Percentiles rank a stretch among this genome's conserved stretches.
These are phyloP conservation scores for Linum lewisii DNA, from an alignment of 345 rosid genomes.

Conservation along the genomic window DNA sequence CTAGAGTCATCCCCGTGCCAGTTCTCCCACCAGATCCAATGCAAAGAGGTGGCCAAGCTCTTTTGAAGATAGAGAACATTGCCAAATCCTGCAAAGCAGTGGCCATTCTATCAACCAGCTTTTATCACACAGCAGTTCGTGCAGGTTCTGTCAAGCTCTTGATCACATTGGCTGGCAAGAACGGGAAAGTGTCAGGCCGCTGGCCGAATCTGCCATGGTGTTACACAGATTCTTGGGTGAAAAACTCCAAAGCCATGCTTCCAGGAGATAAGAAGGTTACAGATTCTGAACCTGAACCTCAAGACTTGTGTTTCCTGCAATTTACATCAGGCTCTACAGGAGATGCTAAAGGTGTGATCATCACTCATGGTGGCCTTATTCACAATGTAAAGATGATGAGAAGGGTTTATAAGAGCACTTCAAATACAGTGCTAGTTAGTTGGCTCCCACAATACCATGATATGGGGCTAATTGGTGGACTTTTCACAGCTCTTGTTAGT, in stretches of 20 bases:
- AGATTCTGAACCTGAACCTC: conserved; percentile 24
- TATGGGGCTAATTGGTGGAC: conserved; percentile 69
- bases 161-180: conserved; percentile 33
- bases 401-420: conserved; percentile 42
- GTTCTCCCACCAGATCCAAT: conserved; percentile 65
- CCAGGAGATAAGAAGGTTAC: conserved; percentile 5
- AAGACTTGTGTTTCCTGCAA: conserved; percentile 52
- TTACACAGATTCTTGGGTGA: conserved; percentile 57
- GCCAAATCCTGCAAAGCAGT: conserved; percentile 42
- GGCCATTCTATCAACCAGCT: conserved; percentile 49
- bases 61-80: conserved; percentile 52
- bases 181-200: conserved; percentile 20
- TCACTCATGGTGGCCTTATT: conserved; percentile 52
- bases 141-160: conserved; percentile 45
- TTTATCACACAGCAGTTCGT: conserved; percentile 51
- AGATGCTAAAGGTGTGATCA: conserved; percentile 66
- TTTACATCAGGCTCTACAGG: conserved; percentile 70
- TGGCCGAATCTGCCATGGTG: conserved; percentile 69
- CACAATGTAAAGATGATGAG: conserved; percentile 61
- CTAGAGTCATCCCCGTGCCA: conserved; percentile 53
- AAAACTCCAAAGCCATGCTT: conserved; percentile 24
- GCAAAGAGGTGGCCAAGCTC: conserved; percentile 70
- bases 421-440: conserved; percentile 46
- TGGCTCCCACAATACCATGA: conserved; percentile 82
- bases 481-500: conserved; percentile 52